A percentile compares a stretch with the other conserved stretches of the same genome.
phyloP scores from a whole-genome alignment of 495 filamentous ascomycete genomes.

The Neurospora sp. region DNA sequence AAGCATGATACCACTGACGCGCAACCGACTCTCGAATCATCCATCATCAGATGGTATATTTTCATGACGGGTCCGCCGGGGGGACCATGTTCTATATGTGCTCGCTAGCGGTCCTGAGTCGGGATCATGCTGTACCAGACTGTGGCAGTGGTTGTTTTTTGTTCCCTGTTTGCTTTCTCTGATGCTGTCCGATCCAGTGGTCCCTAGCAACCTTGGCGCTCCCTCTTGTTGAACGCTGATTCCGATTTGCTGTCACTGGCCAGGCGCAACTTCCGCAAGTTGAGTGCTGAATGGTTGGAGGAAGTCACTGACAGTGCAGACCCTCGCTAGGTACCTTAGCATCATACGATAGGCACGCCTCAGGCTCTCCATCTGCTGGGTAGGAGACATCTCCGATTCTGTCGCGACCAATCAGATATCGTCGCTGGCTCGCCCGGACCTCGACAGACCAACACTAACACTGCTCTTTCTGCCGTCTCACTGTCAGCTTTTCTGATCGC shows the following conservation, averaged over 20 bases:
- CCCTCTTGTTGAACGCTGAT: background rate
- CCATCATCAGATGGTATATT: background rate
- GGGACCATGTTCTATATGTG: background rate
- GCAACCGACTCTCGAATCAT: background rate
- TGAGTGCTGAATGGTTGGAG: background rate
- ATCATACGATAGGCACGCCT: background rate
- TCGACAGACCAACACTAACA: background rate
- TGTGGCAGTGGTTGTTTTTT: background rate
- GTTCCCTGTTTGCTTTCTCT: background rate
- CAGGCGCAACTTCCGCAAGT: background rate
- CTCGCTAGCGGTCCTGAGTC: background rate
- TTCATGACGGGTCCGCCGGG: background rate
- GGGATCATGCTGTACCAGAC: background rate
- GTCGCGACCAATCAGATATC: background rate
- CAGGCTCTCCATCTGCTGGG: background rate
- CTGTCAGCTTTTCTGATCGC: background rate
- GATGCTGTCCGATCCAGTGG: background rate
- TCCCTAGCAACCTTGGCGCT: background rate
- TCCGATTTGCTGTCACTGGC: background rate
- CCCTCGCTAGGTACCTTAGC: background rate
- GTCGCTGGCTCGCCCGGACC: background rate
- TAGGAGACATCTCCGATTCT: background rate
- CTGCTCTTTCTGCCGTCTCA: background rate
- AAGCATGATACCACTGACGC: background rate
- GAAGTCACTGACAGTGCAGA: background rate